Conservation (phyloP, 768 basidiomycete species). For the Rubroboletus satanas region DNA sequence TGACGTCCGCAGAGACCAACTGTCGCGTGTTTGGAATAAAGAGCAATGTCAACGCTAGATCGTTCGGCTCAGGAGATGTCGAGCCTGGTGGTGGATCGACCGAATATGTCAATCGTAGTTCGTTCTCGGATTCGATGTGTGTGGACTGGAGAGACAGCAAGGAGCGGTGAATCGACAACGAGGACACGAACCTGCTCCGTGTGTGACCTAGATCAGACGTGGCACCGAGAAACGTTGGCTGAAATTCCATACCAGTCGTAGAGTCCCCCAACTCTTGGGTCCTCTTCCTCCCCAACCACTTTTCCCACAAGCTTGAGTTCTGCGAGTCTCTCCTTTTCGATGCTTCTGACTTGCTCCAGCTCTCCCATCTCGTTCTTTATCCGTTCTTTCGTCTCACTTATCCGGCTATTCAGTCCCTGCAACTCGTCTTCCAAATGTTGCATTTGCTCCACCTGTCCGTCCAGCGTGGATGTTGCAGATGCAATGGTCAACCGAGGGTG, state of each 20-base stretch:
- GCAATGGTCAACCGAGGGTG: conserved; percentile 75
- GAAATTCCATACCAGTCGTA: conserved; percentile 59
- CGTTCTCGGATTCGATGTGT: conserved; percentile 66
- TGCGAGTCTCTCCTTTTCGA: conserved; percentile 62
- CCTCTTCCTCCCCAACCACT: conserved; percentile 54
- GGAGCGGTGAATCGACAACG: conserved; percentile 60
- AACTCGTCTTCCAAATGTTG: conserved; percentile 68
- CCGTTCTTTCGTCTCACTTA: conserved; percentile 53
- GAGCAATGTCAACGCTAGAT: conserved; percentile 53
- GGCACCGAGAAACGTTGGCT: neutral
- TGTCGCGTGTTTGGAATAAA: conserved; percentile 69
- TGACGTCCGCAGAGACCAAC: conserved; percentile 59
- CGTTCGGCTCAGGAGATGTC: conserved; percentile 25
- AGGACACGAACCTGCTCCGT: conserved; percentile 63
- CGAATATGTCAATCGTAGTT: conserved; percentile 66
- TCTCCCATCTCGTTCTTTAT: conserved; percentile 55
- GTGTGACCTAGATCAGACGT: neutral
- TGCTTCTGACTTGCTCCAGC: conserved; percentile 54
- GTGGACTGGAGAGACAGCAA: conserved; percentile 58
- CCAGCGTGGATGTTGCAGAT: conserved; percentile 68
- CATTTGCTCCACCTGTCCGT: conserved; percentile 76
- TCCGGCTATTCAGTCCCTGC: conserved; percentile 46
- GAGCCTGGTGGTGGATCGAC: conserved; percentile 34
- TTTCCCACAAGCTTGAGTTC: conserved; percentile 53
- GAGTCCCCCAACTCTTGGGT: conserved; percentile 57